Percentiles rank a stretch among this genome's conserved stretches.
These are phyloP conservation scores for Cinnamomum micranthum DNA, from an alignment of 164 flowering plant genomes.

Conservation along the genomic window DNA sequence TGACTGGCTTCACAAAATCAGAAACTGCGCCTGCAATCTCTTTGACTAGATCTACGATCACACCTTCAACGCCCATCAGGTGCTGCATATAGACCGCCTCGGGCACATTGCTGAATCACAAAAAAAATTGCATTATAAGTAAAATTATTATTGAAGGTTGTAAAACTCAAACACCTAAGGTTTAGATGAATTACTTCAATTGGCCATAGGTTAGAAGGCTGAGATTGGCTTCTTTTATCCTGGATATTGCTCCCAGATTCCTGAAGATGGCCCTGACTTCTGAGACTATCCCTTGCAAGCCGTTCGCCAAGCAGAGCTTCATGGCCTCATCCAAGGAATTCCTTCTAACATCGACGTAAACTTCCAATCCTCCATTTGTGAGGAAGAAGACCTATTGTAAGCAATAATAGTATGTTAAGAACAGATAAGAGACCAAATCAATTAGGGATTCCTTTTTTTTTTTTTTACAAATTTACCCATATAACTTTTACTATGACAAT, in stretches of 20 bases:
- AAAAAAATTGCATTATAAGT: background rate
- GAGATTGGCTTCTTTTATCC: conserved; percentile 66
- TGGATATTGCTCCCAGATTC: conserved; percentile 66
- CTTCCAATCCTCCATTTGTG: conserved; percentile 78
- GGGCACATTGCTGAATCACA: conserved; percentile 58
- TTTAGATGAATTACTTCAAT: conserved; percentile 48
- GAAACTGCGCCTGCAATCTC: conserved; percentile 66
- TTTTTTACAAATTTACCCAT: background rate
- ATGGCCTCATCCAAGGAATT: conserved; percentile 86
- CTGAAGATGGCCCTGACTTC: conserved; percentile 52
- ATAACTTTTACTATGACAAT: too few species aligned
- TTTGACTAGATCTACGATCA: conserved; percentile 76
- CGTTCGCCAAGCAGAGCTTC: conserved; percentile 60
- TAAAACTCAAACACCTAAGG: background rate
- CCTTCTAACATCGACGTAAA: conserved; percentile 68
- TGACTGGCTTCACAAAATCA: conserved; percentile 39
- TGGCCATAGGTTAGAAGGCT: conserved; percentile 77
- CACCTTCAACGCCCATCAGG: conserved; percentile 90
- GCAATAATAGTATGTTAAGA: background rate
- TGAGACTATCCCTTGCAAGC: conserved; percentile 83
- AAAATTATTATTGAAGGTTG: background rate
- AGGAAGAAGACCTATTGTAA: conserved; percentile 68
- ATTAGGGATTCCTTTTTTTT: background rate
- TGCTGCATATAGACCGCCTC: conserved; percentile 94
- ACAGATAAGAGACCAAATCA: background rate